Conservation (phyloP, 2,329 filamentous ascomycete genomes). For the Parascedosporium putredinis region DNA sequence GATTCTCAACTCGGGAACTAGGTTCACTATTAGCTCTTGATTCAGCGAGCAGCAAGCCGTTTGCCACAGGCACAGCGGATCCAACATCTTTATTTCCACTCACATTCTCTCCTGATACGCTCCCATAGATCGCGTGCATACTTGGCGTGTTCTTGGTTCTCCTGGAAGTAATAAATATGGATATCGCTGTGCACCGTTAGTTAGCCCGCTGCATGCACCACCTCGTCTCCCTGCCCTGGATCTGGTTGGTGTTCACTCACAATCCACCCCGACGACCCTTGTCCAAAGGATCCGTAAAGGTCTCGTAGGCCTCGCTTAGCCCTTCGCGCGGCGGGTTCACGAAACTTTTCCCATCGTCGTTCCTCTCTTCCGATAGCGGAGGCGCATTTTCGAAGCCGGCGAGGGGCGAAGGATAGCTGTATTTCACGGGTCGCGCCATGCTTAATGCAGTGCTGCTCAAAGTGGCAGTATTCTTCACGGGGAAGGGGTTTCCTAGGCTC, state of each 20-base stretch:
- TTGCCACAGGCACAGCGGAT: neutral
- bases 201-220: neutral
- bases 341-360: conserved; percentile 67
- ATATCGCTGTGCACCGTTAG: conserved; percentile 44
- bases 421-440: conserved; percentile 31
- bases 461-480: neutral
- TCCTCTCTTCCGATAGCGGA: conserved; percentile 46
- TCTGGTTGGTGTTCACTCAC: conserved; percentile 29
- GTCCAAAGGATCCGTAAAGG: conserved; percentile 58
- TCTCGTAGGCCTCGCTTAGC: conserved; percentile 58
- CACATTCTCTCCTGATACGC: conserved; percentile 71
- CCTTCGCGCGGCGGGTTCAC: conserved; percentile 52
- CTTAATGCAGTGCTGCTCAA: too few species aligned
- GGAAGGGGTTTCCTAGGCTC: neutral
- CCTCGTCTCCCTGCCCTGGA: neutral
- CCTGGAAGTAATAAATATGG: conserved; percentile 73
- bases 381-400: conserved; percentile 46
- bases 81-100: conserved; percentile 15
- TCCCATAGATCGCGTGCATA: conserved; percentile 68
- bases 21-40: conserved; percentile 2
- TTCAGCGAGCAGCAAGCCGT: neutral
- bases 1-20: conserved; percentile 76
- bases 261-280: conserved; percentile 63
- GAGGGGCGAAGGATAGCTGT: conserved; percentile 45
- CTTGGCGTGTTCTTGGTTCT: conserved; percentile 47